phyloP scores from a whole-genome alignment of 345 rosid genomes.

The Garcia nutans region DNA sequence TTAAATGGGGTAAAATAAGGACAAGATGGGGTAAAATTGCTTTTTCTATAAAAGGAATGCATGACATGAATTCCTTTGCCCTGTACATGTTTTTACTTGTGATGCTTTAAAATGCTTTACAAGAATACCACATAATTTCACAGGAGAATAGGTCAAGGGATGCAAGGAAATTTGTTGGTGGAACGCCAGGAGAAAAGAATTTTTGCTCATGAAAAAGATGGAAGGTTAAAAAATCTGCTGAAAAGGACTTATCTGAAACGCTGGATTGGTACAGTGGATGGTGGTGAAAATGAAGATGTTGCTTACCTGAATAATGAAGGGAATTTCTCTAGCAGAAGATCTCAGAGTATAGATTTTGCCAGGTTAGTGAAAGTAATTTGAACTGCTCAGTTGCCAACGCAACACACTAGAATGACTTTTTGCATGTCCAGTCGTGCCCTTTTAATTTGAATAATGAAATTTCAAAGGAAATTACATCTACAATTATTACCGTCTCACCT shows the following conservation, averaged over 20 bases:
- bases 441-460: constrained; percentile 4
- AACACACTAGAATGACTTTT: constrained; percentile 1
- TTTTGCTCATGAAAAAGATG: constrained; percentile 52
- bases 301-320: constrained; percentile 38
- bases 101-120: background rate
- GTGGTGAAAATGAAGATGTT: constrained; percentile 51
- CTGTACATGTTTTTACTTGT: background rate
- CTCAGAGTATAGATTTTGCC: constrained; percentile 58
- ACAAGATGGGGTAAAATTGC: too few species aligned
- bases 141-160: constrained; percentile 55
- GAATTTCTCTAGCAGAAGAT: constrained; percentile 27
- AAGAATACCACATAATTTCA: constrained; percentile 4
- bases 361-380: constrained; percentile 47
- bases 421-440: background rate
- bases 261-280: constrained; percentile 59
- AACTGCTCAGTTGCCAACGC: background rate
- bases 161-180: constrained; percentile 36
- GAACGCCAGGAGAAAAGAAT: constrained; percentile 38
- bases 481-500: background rate
- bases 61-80: background rate
- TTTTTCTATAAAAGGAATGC: background rate
- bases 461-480: background rate
- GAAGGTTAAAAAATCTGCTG: constrained; percentile 70
- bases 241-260: constrained; percentile 79
- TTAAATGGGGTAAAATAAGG: too few species aligned